A percentile compares a stretch with the other conserved stretches of the same genome.
Conservation (phyloP, 345 rosid species). For the Salix caprea region DNA sequence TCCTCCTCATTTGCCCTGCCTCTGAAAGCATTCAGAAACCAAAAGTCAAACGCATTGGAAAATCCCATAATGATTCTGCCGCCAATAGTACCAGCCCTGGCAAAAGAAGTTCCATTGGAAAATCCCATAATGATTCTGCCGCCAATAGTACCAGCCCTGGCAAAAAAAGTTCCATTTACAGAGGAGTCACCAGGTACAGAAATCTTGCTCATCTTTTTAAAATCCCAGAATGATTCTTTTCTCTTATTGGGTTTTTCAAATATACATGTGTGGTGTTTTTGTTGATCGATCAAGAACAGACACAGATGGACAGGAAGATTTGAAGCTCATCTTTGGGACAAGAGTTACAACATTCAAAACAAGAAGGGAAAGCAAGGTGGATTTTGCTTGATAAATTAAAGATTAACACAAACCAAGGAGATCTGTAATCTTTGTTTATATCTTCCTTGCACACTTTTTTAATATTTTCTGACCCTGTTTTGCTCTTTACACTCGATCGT, state of each 20-base stretch:
- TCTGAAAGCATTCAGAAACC: slow-evolving; percentile 17
- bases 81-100: too few relatives aligned
- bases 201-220: neutral
- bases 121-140: slow-evolving; percentile 19
- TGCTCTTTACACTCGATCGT: slow-evolving; percentile 34
- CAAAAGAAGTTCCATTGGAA: too few relatives aligned
- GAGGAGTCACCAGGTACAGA: slow-evolving; percentile 88
- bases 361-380: slow-evolving; percentile 96
- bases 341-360: slow-evolving; percentile 71
- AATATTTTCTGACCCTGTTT: slow-evolving; percentile 31
- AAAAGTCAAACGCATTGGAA: slow-evolving; percentile 49
- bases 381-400: neutral
- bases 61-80: too few relatives aligned
- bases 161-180: slow-evolving; percentile 80
- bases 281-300: slow-evolving; percentile 32
- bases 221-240: neutral
- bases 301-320: slow-evolving; percentile 98
- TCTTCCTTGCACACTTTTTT: neutral
- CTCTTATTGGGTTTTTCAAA: neutral
- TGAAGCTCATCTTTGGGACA: slow-evolving; percentile 99
- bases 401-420: slow-evolving; percentile 26
- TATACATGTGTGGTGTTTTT: slow-evolving; percentile 39
- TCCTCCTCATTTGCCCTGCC: slow-evolving; percentile 26
- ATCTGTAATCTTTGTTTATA: slow-evolving; percentile 23
- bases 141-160: slow-evolving; percentile 23